These are phyloP conservation scores for Colletotrichum sp. DNA, from an alignment of 2,329 filamentous ascomycete genomes.

Conservation along the genomic window DNA sequence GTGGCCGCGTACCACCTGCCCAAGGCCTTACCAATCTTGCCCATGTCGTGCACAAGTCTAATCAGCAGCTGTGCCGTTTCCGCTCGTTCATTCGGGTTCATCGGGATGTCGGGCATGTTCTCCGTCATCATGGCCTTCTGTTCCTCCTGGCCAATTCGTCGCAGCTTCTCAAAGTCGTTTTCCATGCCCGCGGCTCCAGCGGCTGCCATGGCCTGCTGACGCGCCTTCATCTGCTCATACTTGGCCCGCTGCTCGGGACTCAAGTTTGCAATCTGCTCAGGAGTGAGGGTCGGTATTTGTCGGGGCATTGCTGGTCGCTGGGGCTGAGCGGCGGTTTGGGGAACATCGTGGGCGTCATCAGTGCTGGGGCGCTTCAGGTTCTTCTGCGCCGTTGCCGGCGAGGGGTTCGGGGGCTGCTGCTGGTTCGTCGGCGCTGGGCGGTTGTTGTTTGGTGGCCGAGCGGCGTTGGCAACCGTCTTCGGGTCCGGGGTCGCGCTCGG, in stretches of 20 bases:
- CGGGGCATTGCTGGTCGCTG: conserved; percentile 17
- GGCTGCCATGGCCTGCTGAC: conserved; percentile 18
- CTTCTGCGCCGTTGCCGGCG: conserved; percentile 45
- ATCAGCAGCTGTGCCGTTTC: conserved; percentile 50
- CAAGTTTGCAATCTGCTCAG: conserved; percentile 46
- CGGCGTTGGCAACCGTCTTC: conserved; percentile 21
- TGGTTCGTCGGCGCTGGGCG: conserved; percentile 38
- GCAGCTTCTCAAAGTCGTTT: conserved; percentile 34
- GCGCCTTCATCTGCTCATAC: conserved; percentile 42
- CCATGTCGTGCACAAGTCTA: conserved; percentile 45
- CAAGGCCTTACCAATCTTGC: conserved; percentile 48
- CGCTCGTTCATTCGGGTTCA: conserved; percentile 48
- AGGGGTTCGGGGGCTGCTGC: conserved; percentile 38
- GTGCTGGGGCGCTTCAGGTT: conserved; percentile 56
- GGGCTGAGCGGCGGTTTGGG: conserved; percentile 23
- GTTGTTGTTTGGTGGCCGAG: conserved; percentile 27
- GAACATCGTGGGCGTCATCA: conserved; percentile 41
- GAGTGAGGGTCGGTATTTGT: conserved; percentile 30
- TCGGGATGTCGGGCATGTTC: conserved; percentile 48
- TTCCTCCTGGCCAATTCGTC: conserved; percentile 43
- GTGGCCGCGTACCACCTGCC: conserved; percentile 54
- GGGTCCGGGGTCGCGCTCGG: conserved; percentile 22
- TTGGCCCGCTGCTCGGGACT: conserved; percentile 49
- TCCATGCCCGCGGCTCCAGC: conserved; percentile 1
- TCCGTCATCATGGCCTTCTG: conserved; percentile 43